These are phyloP conservation scores for Fusarium decemcellulare DNA, from an alignment of 2,329 filamentous ascomycete genomes.

Conservation along the genomic window DNA sequence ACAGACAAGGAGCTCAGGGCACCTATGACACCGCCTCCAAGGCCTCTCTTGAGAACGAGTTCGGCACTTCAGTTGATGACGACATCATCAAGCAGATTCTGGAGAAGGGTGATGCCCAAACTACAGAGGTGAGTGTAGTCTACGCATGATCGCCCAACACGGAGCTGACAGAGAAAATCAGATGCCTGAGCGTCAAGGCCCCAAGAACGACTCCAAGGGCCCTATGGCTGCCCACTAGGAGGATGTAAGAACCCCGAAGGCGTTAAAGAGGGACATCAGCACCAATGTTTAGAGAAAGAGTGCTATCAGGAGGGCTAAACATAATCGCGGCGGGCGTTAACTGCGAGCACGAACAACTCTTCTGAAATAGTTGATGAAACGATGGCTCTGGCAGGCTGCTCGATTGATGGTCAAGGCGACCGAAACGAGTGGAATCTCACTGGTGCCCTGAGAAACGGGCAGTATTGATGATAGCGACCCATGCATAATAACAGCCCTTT, in stretches of 20 bases:
- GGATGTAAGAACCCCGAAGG: too few species aligned
- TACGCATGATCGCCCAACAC: background rate
- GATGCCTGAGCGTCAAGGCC: constrained; percentile 67
- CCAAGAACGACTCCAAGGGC: constrained; percentile 67
- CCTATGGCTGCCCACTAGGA: constrained; percentile 59
- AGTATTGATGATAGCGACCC: constrained; percentile 37
- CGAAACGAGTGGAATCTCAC: constrained; percentile 9
- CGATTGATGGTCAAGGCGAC: constrained; percentile 18
- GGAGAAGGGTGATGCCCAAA: constrained; percentile 79
- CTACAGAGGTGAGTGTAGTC: constrained; percentile 61
- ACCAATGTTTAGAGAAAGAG: constrained; percentile 1
- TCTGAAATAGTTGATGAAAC: constrained; percentile 32
- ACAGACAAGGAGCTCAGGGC: constrained; percentile 88
- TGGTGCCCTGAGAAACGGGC: constrained; percentile 39
- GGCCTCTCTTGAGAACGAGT: constrained; percentile 83
- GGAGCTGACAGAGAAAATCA: constrained; percentile 44
- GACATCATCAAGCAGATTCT: constrained; percentile 87
- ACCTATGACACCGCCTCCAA: constrained; percentile 84
- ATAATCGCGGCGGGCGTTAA: constrained; percentile 4
- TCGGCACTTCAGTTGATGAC: constrained; percentile 84
- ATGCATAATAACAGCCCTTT: constrained; percentile 27
- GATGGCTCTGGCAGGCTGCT: constrained; percentile 6
- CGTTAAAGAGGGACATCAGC: too few species aligned
- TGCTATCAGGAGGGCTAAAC: constrained; percentile 15
- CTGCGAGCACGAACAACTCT: constrained; percentile 19